Evolutionary conservation across 768 basidiomycete genomes (phyloP), one percentile per base, ranked within the genome.

Genomic region (Lentinula guzmanii): DNA sequence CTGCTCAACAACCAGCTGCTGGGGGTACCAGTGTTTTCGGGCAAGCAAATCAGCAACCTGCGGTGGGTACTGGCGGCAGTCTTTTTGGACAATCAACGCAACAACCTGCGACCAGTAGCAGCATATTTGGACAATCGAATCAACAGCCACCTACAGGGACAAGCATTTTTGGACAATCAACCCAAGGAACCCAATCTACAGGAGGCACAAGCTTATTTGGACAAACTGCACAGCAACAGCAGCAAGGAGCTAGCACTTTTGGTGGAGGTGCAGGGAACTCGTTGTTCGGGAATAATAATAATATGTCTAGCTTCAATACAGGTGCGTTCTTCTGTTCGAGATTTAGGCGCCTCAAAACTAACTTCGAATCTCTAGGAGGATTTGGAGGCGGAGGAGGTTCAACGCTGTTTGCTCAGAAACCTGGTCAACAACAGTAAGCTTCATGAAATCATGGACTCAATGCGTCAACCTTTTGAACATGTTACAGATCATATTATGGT

Each of bases 81-180:
- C 39, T 63, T 21, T 63, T 63, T 31, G 63, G 61, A 28, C 59
- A 60, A 50, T 31, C 33, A 8, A 13, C 37, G 41, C 41, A 43
- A 43, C 60, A 61, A 18, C 60, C 60, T 24, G 60, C 65, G 34
- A 62, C 66, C 9, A 64, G 66, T 33, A 46, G 51, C 21, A 60
- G 69, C 60, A 45, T 75, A 0, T 76, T 76, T 57, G 74, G 72
- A 8, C 72, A 74, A 51, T 58, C 65, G 43, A 56, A 64, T 31
- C 62, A 55, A 41, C 65, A 68, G 33, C 70, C 63, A 52, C 52
- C 66, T n/a, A 34, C 63, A 18, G 60, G 64, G 34, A 70, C 62
- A 7, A 56, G 67, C 4, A 48, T 62, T 10, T 70, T 69, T 61
- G 61, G 48, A 52, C 67, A 68, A 33, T 33, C 67, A 65, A 42